These are phyloP conservation scores for Halenospora varia DNA, from an alignment of 495 filamentous ascomycete species.

Conservation along the genomic window DNA sequence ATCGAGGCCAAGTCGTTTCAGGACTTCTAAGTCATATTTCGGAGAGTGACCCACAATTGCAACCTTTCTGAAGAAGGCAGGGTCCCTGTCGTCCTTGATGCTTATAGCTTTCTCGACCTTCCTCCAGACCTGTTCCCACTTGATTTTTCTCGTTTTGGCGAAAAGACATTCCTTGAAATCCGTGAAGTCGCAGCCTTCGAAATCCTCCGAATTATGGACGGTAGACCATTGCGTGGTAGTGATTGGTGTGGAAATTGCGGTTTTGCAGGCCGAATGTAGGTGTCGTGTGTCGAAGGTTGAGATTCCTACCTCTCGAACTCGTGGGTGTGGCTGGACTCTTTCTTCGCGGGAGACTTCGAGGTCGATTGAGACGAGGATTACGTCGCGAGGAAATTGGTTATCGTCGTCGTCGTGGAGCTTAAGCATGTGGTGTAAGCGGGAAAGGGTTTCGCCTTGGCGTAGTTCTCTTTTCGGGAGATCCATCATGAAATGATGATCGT, in stretches of 20 bases:
- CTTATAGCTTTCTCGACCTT: neutral
- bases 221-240: neutral
- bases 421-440: too few species aligned
- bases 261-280: neutral
- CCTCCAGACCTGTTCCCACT: neutral
- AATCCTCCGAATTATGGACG: neutral
- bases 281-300: neutral
- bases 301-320: neutral
- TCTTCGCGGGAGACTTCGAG: neutral
- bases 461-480: too few species aligned
- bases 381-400: neutral
- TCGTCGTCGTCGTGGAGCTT: neutral
- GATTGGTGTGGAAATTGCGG: neutral
- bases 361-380: neutral
- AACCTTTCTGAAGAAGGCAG: neutral
- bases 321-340: neutral
- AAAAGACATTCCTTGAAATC: neutral
- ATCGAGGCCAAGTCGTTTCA: neutral
- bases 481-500: too few species aligned
- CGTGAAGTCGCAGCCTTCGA: neutral
- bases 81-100: neutral
- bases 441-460: too few species aligned
- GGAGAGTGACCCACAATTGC: neutral
- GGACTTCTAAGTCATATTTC: neutral
- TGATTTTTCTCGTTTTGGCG: neutral